phyloP scores from a whole-genome alignment of 768 basidiomycete species.

The Cystobasidium ongulense region DNA sequence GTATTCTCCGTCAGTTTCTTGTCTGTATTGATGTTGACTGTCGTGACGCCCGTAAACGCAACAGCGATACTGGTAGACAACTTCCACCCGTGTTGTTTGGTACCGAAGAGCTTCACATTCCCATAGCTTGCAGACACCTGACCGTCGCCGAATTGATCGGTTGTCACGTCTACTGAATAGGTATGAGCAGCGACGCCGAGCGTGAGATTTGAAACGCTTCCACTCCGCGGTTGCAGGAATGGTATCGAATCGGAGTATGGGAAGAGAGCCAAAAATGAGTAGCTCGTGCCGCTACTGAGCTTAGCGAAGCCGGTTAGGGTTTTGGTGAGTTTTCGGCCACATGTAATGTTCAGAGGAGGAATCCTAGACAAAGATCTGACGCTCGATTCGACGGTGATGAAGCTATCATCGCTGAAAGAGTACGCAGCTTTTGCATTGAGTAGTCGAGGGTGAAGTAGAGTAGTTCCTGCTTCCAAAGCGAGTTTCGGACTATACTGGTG shows the following conservation, averaged over 20 bases:
- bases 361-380: constrained; percentile 42
- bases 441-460: constrained; percentile 49
- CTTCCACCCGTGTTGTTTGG: constrained; percentile 40
- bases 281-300: constrained; percentile 41
- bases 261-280: constrained; percentile 28
- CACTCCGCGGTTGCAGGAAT: constrained; percentile 12
- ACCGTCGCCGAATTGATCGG: constrained; percentile 12
- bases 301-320: constrained; percentile 45
- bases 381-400: constrained; percentile 42
- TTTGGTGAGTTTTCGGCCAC: constrained; percentile 44
- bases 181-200: background rate
- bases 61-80: constrained; percentile 42
- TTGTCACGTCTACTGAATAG: constrained; percentile 19
- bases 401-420: constrained; percentile 46
- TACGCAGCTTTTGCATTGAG: constrained; percentile 52
- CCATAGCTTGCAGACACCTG: constrained; percentile 2
- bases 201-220: background rate
- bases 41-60: constrained; percentile 33
- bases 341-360: constrained; percentile 44
- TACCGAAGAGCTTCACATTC: constrained; percentile 5
- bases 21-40: constrained; percentile 44
- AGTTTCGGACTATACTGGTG: constrained; percentile 33
- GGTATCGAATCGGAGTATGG: constrained; percentile 36
- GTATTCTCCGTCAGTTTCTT: constrained; percentile 44
- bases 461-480: constrained; percentile 36